Base-by-base conservation (phyloP, 2,329 filamentous ascomycete genomes). In the Stagonosporopsis rhizophila region DNA sequence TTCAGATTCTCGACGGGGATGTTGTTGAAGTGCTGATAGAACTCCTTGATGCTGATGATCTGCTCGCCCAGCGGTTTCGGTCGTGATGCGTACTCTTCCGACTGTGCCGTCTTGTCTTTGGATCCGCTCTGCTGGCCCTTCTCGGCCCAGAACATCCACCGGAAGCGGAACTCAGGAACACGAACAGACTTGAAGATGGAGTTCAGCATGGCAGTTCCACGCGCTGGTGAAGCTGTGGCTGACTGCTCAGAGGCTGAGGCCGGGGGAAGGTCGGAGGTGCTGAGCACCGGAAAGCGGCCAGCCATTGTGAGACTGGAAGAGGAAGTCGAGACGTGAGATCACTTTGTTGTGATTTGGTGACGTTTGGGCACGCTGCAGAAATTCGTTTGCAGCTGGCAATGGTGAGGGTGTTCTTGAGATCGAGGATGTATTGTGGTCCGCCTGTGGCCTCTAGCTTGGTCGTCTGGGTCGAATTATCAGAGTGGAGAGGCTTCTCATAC, bases 1-100 rank as follows among this genome's bases (percentile, higher is more conserved):
- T 89, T 83, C 50, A 91, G 83, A 81, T 86, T 88, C 25, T 87
- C 83, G 76, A 91, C 87, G 66, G 91, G 82, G 76, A 93, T 90
- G 80, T 92, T 92, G 80, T 89, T 83, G 71, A 81, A 80, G 59
- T 81, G 75, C 62, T 76, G 76, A 75, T 81, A 83, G 64, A 83
- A 83, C 42, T 80, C 75, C 61, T 77, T 76, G 52, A 83, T 74
- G 61, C 79, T 78, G 67, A 75, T 74, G 55, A 83, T 80, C 22
- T 74, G 65, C 25, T 79, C 72, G 11, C 70, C 71, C 5, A 75
- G 74, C 6, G 81, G 74, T 60, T 79, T 78, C 6, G 82, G 78
- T 22, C 80, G 78, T 35, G 75, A 75, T 52, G 79, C 80, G 60
- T 81, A 82, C 30, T 72, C 69, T 30, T 75, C 71, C 9, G 64